Evolutionary conservation across 2,329 filamentous ascomycete genomes (phyloP).

Genomic region (Neoascochyta sp.): DNA sequence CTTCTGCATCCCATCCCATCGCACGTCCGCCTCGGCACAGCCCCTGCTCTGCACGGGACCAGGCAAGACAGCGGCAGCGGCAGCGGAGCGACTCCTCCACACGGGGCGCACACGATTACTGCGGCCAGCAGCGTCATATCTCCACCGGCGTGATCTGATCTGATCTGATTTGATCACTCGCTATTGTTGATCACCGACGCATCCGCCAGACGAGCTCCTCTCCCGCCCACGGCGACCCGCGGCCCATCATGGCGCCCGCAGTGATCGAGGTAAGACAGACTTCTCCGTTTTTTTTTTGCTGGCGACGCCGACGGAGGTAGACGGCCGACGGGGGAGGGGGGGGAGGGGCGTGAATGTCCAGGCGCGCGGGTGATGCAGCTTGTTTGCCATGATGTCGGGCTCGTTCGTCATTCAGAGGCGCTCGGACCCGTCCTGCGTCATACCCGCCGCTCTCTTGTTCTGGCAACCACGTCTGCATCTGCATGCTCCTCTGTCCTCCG

Average conservation of each 20-base stretch:
- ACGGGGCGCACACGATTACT: slow-evolving; percentile 9
- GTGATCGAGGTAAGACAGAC: slow-evolving; percentile 33
- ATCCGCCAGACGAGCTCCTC: no score
- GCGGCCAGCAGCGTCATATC: slow-evolving; percentile 25
- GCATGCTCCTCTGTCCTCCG: slow-evolving; percentile 20
- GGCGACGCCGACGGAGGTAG: not conserved
- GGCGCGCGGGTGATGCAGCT: slow-evolving; percentile 9
- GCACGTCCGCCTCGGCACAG: not conserved
- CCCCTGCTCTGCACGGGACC: not conserved
- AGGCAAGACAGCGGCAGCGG: slow-evolving; percentile 1
- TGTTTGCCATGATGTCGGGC: slow-evolving; percentile 23
- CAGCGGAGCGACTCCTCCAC: slow-evolving; percentile 9
- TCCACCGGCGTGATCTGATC: slow-evolving; percentile 6
- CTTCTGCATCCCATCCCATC: no score
- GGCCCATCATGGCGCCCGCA: slow-evolving; percentile 25
- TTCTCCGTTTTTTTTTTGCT: slow-evolving; percentile 2
- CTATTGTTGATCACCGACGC: no score
- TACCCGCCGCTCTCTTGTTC: slow-evolving; percentile 22
- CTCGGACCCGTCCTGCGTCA: slow-evolving; percentile 13
- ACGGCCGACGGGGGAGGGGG: slow-evolving; percentile 1
- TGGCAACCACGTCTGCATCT: slow-evolving; percentile 14
- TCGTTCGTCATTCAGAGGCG: slow-evolving; percentile 24
- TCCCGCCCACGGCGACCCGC: no score
- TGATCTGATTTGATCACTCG: slow-evolving; percentile 19
- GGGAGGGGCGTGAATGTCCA: slow-evolving; percentile 4